phyloP scores from a whole-genome alignment of 2,329 filamentous ascomycete genomes.

The Waltergamsia citrina region DNA sequence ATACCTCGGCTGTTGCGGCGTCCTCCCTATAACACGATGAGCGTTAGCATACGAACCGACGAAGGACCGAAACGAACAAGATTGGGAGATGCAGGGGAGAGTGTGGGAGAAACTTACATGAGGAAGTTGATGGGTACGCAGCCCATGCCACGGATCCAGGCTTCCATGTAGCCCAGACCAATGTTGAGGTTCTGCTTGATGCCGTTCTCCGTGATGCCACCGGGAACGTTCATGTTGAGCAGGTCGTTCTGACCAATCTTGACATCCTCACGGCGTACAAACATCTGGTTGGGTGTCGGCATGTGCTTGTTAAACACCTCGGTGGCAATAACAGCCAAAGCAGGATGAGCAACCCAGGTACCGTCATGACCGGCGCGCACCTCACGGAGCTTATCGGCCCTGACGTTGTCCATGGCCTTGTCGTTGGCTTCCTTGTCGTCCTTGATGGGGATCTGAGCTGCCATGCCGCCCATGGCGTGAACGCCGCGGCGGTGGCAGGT shows the following conservation, averaged over 20 bases:
- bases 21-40: conserved; percentile 49
- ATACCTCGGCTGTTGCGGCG: conserved; percentile 82
- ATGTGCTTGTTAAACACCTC: conserved; percentile 90
- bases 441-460: conserved; percentile 89
- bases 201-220: conserved; percentile 73
- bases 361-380: conserved; percentile 79
- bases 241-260: conserved; percentile 70
- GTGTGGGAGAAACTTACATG: conserved; percentile 34
- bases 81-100: background rate
- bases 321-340: conserved; percentile 68
- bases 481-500: conserved; percentile 83
- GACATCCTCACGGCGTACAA: conserved; percentile 68
- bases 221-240: conserved; percentile 85
- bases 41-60: background rate
- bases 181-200: conserved; percentile 91
- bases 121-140: conserved; percentile 87
- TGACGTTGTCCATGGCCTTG: conserved; percentile 74
- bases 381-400: conserved; percentile 82
- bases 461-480: conserved; percentile 90
- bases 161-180: conserved; percentile 85
- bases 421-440: conserved; percentile 75
- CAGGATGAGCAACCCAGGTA: conserved; percentile 86
- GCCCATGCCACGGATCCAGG: conserved; percentile 77
- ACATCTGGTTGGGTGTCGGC: conserved; percentile 87
- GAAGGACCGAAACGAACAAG: background rate